Conservation (phyloP, 805 yeast genomes). For the Ascoidea rubescens region DNA sequence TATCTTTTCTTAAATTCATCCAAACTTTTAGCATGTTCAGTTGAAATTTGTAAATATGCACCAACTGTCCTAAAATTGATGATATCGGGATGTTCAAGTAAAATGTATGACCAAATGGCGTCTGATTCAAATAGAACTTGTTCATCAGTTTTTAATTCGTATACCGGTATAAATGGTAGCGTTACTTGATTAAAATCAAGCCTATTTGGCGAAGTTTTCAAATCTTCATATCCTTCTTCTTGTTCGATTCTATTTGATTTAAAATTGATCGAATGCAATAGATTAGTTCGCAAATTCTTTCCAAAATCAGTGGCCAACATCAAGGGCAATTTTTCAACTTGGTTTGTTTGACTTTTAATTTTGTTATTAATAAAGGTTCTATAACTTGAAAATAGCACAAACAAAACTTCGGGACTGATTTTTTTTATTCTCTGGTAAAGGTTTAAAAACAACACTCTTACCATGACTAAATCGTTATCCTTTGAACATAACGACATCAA, state of each 20-base stretch:
- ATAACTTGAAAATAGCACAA: slow-evolving; percentile 35
- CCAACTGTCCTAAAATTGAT: slow-evolving; percentile 31
- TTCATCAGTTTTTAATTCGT: slow-evolving; percentile 22
- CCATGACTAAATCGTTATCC: background rate
- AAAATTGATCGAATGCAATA: slow-evolving; percentile 28
- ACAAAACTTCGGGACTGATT: slow-evolving; percentile 25
- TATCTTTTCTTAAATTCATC: slow-evolving; percentile 23
- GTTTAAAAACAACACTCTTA: background rate
- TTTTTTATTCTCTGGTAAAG: slow-evolving; percentile 9
- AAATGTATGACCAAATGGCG: slow-evolving; percentile 55
- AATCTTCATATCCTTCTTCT: slow-evolving; percentile 3
- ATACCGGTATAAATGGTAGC: slow-evolving; percentile 63
- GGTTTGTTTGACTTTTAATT: background rate
- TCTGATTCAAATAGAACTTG: slow-evolving; percentile 58
- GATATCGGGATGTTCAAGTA: slow-evolving; percentile 27
- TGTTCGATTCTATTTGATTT: background rate
- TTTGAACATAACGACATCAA: background rate
- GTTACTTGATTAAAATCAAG: slow-evolving; percentile 7
- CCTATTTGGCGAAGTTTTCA: slow-evolving; percentile 1
- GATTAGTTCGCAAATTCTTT: slow-evolving; percentile 28
- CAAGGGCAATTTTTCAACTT: slow-evolving; percentile 17
- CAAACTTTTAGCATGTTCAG: slow-evolving; percentile 20
- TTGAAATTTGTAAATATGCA: slow-evolving; percentile 35
- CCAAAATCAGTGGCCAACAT: slow-evolving; percentile 32
- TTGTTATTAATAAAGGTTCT: slow-evolving; percentile 19